A percentile compares a stretch with the other conserved stretches of the same genome.
Evolutionary conservation across 148 eudicot genomes (phyloP).

Genomic region (Silene uniflora): DNA sequence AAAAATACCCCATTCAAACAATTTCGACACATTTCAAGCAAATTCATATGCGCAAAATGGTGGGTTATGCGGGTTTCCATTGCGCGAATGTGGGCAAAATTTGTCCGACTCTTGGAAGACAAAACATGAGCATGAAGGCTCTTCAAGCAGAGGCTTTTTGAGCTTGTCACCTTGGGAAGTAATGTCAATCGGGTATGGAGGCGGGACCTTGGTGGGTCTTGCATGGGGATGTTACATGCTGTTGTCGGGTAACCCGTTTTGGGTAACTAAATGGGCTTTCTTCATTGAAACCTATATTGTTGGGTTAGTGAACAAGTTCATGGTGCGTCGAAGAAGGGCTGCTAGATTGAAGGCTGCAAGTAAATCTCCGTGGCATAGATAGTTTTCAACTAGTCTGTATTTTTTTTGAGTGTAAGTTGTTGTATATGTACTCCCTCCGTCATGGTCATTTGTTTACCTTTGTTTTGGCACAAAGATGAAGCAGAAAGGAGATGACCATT

Average conservation of each 20-base stretch:
- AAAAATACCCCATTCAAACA: constrained; percentile 21
- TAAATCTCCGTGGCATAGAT: neutral
- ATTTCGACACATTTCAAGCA: constrained; percentile 18
- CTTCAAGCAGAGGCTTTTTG: neutral
- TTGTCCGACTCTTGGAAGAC: neutral
- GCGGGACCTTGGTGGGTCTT: constrained; percentile 15
- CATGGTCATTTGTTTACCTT: too few relatives aligned
- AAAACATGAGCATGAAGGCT: neutral
- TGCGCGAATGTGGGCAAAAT: constrained; percentile 2
- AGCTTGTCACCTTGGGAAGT: constrained; percentile 8
- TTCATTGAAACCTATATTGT: neutral
- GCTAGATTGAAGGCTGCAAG: neutral
- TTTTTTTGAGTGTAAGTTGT: neutral
- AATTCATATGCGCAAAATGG: constrained; percentile 23
- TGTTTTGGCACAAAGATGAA: too few relatives aligned
- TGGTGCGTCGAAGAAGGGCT: neutral
- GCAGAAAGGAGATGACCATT: too few relatives aligned
- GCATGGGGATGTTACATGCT: constrained; percentile 21
- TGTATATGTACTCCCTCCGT: neutral
- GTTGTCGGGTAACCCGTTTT: constrained; percentile 12
- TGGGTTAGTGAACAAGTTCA: neutral
- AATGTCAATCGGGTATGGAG: constrained; percentile 9
- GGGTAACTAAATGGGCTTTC: constrained; percentile 12
- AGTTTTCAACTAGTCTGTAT: neutral
- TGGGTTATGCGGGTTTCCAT: constrained; percentile 23